Evolutionary conservation across 148 eudicot species (phyloP).

Genomic region (Dianthus caryophyllus): DNA sequence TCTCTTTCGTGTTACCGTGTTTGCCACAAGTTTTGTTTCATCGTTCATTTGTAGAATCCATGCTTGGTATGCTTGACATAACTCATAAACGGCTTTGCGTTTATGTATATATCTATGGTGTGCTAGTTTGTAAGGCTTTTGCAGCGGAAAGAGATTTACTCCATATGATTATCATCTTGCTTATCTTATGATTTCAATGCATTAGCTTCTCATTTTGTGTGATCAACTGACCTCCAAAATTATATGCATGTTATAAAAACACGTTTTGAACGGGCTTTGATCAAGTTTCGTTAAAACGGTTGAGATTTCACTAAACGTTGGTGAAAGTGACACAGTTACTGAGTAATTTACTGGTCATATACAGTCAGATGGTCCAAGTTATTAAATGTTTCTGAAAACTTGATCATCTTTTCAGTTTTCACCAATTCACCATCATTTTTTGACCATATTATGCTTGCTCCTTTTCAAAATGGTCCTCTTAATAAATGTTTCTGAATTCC

Average conservation of each 20-base stretch:
- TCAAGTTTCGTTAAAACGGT: neutral
- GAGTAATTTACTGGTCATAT: too few species aligned
- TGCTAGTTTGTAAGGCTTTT: constrained; percentile 34
- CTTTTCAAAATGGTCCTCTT: constrained; percentile 10
- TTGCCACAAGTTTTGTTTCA: constrained; percentile 24
- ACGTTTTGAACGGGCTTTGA: neutral
- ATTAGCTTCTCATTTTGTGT: neutral
- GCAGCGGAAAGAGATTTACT: constrained; percentile 20
- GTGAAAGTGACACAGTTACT: neutral
- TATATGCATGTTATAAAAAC: too few species aligned
- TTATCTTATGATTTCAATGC: neutral
- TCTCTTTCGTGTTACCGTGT: constrained; percentile 27
- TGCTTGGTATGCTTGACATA: constrained; percentile 23
- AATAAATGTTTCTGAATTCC: neutral
- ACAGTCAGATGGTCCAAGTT: neutral
- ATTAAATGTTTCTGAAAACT: neutral
- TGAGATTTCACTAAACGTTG: neutral
- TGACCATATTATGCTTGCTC: neutral
- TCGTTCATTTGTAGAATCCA: constrained; percentile 16
- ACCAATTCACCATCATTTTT: neutral
- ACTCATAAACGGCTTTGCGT: constrained; percentile 18
- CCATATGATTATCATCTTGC: neutral
- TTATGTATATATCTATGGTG: constrained; percentile 36
- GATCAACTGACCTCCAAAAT: too few species aligned
- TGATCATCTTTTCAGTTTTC: too few species aligned